These are phyloP conservation scores for Amphirosellinia nigrospora DNA, from an alignment of 495 filamentous ascomycete genomes.

Conservation along the genomic window DNA sequence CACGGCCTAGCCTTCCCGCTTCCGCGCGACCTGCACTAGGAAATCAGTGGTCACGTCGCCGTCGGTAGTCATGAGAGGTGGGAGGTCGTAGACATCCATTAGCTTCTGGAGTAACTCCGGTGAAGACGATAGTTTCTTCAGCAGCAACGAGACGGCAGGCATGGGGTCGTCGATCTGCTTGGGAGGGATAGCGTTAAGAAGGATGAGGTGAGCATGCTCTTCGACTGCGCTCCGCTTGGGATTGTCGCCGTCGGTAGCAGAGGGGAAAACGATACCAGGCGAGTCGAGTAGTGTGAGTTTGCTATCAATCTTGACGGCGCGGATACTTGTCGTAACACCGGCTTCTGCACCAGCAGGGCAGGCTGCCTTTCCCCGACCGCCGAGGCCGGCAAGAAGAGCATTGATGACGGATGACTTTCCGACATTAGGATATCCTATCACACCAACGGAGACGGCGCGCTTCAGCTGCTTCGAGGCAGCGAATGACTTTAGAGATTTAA, in stretches of 20 bases:
- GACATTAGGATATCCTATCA: slow-evolving; percentile 97
- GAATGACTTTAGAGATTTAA: slow-evolving; percentile 89
- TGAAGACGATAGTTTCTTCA: slow-evolving; percentile 76
- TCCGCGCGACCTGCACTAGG: slow-evolving; percentile 90
- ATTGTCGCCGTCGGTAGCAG: slow-evolving; percentile 39
- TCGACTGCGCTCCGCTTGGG: slow-evolving; percentile 67
- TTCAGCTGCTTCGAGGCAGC: slow-evolving; percentile 84
- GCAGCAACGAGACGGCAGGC: slow-evolving; percentile 79
- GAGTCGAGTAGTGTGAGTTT: slow-evolving; percentile 95
- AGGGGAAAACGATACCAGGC: slow-evolving; percentile 92
- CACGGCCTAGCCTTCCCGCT: slow-evolving; percentile 89
- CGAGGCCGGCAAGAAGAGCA: slow-evolving; percentile 80
- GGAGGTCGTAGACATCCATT: slow-evolving; percentile 79
- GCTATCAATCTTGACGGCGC: slow-evolving; percentile 92
- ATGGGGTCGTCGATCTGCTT: slow-evolving; percentile 93
- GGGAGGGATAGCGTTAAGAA: slow-evolving; percentile 90
- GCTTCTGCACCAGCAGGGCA: slow-evolving; percentile 93
- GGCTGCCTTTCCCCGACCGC: slow-evolving; percentile 65
- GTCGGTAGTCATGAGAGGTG: slow-evolving; percentile 68
- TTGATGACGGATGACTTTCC: slow-evolving; percentile 98
- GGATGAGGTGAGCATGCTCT: slow-evolving; percentile 81
- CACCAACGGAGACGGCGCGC: slow-evolving; percentile 87
- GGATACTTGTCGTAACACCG: slow-evolving; percentile 87
- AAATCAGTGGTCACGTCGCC: slow-evolving; percentile 90
- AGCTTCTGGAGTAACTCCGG: slow-evolving; percentile 76